A percentile compares a stretch with the other conserved stretches of the same genome.
Conservation (phyloP, 2,329 filamentous ascomycete species). For the Pseudogymnoascus sp. region DNA sequence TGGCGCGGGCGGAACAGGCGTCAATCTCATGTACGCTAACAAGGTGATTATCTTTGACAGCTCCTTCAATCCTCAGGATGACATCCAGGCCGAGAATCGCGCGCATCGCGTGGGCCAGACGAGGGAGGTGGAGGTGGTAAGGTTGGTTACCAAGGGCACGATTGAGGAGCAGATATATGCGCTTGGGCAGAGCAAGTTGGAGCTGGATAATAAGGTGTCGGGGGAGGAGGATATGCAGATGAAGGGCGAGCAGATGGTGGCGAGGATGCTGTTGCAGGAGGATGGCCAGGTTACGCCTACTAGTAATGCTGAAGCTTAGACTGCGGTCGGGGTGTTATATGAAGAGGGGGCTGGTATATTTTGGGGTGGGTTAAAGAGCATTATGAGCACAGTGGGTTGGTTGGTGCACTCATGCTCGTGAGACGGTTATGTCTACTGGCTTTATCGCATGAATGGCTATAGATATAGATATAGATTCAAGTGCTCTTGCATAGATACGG, state of each 20-base stretch:
- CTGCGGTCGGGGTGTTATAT: not conserved
- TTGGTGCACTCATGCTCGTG: not conserved
- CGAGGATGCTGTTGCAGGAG: constrained; percentile 34
- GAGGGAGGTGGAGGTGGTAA: constrained; percentile 79
- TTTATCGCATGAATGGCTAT: not conserved
- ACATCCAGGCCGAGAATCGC: constrained; percentile 95
- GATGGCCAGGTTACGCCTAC: not conserved
- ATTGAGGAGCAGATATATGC: constrained; percentile 92
- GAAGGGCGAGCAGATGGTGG: constrained; percentile 39
- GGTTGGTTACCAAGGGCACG: constrained; percentile 70
- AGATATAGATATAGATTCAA: constrained; percentile 7
- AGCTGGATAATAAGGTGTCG: constrained; percentile 68
- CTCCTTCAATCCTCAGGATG: constrained; percentile 96
- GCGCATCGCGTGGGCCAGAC: constrained; percentile 92
- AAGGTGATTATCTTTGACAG: constrained; percentile 97
- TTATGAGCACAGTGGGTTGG: not conserved
- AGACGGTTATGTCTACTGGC: not conserved
- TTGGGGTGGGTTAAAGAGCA: not conserved
- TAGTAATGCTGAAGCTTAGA: not conserved
- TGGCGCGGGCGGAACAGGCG: constrained; percentile 89
- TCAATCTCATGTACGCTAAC: constrained; percentile 92
- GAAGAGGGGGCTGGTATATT: not conserved
- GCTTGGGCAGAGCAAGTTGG: constrained; percentile 85
- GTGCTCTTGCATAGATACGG: not conserved
- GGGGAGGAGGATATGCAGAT: constrained; percentile 43